These are phyloP conservation scores for Hypoxylon sp. DNA, from an alignment of 2,329 filamentous ascomycete genomes.

Conservation along the genomic window DNA sequence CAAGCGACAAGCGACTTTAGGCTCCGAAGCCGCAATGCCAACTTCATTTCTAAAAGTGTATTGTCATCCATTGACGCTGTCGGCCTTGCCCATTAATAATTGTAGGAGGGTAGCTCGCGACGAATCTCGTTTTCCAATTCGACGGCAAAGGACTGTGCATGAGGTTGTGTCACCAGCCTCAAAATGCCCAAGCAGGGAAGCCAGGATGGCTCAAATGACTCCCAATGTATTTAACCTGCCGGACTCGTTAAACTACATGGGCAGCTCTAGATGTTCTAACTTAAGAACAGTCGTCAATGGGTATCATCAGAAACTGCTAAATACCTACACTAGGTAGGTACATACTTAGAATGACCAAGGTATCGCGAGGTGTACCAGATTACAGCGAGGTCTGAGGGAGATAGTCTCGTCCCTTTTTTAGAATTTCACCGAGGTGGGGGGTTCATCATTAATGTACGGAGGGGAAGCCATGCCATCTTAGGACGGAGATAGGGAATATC, in stretches of 20 bases:
- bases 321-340: neutral
- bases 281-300: constrained; percentile 10
- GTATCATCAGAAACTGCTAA: constrained; percentile 1
- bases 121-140: constrained; percentile 37
- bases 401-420: constrained; percentile 27
- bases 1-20: constrained; percentile 22
- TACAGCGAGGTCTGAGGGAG: constrained; percentile 24
- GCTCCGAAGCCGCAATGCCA: constrained; percentile 45
- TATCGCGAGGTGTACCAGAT: constrained; percentile 12
- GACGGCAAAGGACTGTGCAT: constrained; percentile 44
- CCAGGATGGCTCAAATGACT: constrained; percentile 26
- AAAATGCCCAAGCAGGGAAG: constrained; percentile 28
- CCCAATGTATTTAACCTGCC: constrained; percentile 38
- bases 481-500: constrained; percentile 21
- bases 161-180: constrained; percentile 45
- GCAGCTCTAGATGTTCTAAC: constrained; percentile 36
- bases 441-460: constrained; percentile 10
- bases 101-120: constrained; percentile 20
- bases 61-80: constrained; percentile 40
- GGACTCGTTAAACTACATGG: constrained; percentile 30
- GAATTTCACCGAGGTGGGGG: constrained; percentile 43
- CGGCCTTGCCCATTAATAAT: constrained; percentile 42
- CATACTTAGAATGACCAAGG: neutral
- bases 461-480: constrained; percentile 9
- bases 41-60: constrained; percentile 42